Percentiles rank a stretch among this genome's conserved stretches.
Evolutionary conservation across 1,284 basidiomycete species (phyloP).

Genomic region (Fistulinella cinereoalba): DNA sequence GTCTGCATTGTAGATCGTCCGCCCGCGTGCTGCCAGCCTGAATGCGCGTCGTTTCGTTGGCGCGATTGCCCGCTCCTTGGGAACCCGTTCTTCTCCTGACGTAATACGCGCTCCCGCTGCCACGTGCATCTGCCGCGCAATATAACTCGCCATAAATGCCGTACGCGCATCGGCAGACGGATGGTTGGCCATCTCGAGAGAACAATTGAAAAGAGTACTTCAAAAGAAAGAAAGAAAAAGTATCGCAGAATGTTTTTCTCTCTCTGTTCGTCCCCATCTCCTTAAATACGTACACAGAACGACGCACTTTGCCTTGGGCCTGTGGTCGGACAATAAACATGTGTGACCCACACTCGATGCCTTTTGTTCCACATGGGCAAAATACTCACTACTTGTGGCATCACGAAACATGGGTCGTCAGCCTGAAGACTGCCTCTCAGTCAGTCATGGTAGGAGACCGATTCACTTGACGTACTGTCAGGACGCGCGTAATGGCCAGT

Average conservation of each 20-base stretch:
- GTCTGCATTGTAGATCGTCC: slow-evolving; percentile 31
- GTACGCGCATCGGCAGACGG: slow-evolving; percentile 30
- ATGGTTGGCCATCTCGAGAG: slow-evolving; percentile 24
- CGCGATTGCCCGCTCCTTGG: too few relatives aligned
- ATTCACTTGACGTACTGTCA: slow-evolving; percentile 46
- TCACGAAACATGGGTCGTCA: slow-evolving; percentile 13
- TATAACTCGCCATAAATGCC: slow-evolving; percentile 22
- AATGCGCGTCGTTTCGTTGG: too few relatives aligned
- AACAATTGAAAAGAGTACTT: too few relatives aligned
- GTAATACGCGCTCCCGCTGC: background rate
- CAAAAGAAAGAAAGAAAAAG: too few relatives aligned
- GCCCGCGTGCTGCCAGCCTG: slow-evolving; percentile 22
- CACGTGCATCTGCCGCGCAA: slow-evolving; percentile 12
- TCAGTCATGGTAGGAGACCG: slow-evolving; percentile 7
- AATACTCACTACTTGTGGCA: too few relatives aligned
- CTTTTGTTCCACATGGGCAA: too few relatives aligned
- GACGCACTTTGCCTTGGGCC: slow-evolving; percentile 14
- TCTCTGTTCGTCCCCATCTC: background rate
- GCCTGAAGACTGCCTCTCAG: slow-evolving; percentile 26
- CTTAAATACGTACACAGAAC: slow-evolving; percentile 25
- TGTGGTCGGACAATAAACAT: slow-evolving; percentile 12
- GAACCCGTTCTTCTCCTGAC: too few relatives aligned
- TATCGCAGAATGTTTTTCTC: too few relatives aligned
- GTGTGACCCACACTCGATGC: too few relatives aligned
- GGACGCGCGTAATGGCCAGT: slow-evolving; percentile 68